Evolutionary conservation across 179 eudicot species (phyloP).

Genomic region (Beta corolliflora): DNA sequence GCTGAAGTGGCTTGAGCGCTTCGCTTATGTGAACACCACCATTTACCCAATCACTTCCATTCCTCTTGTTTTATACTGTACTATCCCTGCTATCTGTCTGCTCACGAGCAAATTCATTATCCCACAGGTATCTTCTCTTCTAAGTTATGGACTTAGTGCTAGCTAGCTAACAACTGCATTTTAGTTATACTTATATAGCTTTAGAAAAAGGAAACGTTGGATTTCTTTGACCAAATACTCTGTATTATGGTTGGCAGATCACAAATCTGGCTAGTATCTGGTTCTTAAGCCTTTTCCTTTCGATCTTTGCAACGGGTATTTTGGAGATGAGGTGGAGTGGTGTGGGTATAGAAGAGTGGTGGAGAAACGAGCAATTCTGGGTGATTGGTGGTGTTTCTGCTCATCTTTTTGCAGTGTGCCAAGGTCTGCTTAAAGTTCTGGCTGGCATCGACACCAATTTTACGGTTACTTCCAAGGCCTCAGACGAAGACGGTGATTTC

Average conservation of each 20-base stretch:
- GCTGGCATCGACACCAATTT: conserved; percentile 79
- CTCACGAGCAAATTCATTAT: conserved; percentile 82
- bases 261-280: conserved; percentile 72
- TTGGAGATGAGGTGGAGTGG: conserved; percentile 90
- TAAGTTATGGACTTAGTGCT: background rate
- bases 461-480: conserved; percentile 84
- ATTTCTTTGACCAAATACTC: too few relatives aligned
- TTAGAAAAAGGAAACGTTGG: too few relatives aligned
- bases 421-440: conserved; percentile 75
- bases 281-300: conserved; percentile 70
- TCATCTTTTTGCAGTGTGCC: conserved; percentile 78
- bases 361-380: conserved; percentile 93
- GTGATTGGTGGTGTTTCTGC: conserved; percentile 88
- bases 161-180: background rate
- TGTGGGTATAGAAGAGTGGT: conserved; percentile 80
- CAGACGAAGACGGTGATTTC: conserved; percentile 74
- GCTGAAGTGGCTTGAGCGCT: conserved; percentile 80
- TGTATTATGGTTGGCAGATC: conserved; percentile 43
- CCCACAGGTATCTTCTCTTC: conserved; percentile 56
- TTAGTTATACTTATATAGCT: too few relatives aligned
- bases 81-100: conserved; percentile 76
- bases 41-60: conserved; percentile 75
- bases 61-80: conserved; percentile 75
- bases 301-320: conserved; percentile 75
- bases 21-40: conserved; percentile 76